Base-by-base conservation (phyloP, 2,329 filamentous ascomycete genomes). In the Calonectria pseudoreteaudii region DNA sequence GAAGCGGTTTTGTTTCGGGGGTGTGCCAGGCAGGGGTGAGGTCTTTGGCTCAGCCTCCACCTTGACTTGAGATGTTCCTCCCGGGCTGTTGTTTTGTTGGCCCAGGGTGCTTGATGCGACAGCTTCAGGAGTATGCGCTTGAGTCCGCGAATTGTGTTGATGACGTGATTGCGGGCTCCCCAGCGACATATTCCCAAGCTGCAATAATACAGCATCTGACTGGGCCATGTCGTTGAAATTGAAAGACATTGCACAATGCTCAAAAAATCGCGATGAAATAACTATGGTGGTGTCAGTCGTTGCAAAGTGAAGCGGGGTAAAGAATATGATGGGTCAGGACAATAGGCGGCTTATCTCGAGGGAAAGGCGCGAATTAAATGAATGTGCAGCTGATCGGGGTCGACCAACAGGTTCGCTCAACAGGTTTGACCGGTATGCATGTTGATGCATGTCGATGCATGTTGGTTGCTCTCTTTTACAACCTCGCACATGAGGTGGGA, bases 381-480 rank as follows among this genome's bases (percentile, higher is more conserved):
- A 34, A 30, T 58, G 1, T 7, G 18, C 30, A n/a, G 26, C 3
- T 3, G 20, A 10, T 10, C 2, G 30, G 30, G 10, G 9, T 20
- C 30, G 14, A 9, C 8, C 18, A n/a, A 31, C 30, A 31, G 4
- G 30, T 31, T 31, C 30, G n/a, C n/a, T n/a, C n/a, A n/a, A 31
- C 30, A 31, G 30, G 30, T 34, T 34, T 56, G 4, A 11, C 11
- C 10, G 20, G 20, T 58, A 58, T 58, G 52, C 52, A 58, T 58
- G 52, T 58, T 58, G 52, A 30, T 58, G n/a, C n/a, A n/a, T n/a
- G n/a, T n/a, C n/a, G n/a, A 58, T 58, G 52, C 52, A 58, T 58
- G 52, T 58, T 58, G 52, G 52, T 58, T 58, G 30, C 20, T 58
- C 20, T 23, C 31, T 26, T 26, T 38, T 38, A 47, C 44, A 47